Base-by-base conservation (phyloP, 805 yeast genomes). In the Wickerhamiella kazuoi region DNA sequence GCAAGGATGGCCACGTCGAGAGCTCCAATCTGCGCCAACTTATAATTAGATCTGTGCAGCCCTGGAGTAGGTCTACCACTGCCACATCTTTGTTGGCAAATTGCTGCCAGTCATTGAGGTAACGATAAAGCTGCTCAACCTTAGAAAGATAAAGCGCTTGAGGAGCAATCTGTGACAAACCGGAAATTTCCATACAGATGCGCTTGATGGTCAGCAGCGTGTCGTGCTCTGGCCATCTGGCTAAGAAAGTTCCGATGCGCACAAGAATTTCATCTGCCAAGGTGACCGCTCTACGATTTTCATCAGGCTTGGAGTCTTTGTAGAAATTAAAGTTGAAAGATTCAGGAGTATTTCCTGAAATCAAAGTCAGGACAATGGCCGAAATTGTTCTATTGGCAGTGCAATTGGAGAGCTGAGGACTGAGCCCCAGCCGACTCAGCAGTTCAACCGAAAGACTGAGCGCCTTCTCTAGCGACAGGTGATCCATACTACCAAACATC, bases 211-310 rank as follows among this genome's bases (percentile, higher is more conserved):
- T 82, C 41, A 68, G 76, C 37, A 90, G 60, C 0, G 94, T 83
- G 0, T 90, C 90, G 62, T 93, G 94, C 50, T 93, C 98, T 0
- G 97, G 96, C 94, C 95, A 90, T 51, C 75, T 72, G 20, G 57
- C 58, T 11, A 78, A 55, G 11, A 82, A 55, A 3, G 58, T 60
- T 6, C 54, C 46, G 3, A 74, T 72, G 1, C 71, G 54, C 3
- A 62, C 57, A 50, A 65, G 61, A 3, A 76, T 51, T 4, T 53
- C 60, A 24, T 62, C 59, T 9, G 73, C 59, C 1, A 77, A 51
- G 1, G 49, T 51, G 34, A 75, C 69, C 2, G 93, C 81, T 30
- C 55, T 60, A 40, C 67, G 68, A 2, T 79, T 69, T 50, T 84
- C 94, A 7, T 53, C 53, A 4, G 74, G 62, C 34, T 73, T 69